Evolutionary conservation across 306 rosid genomes (phyloP).

Genomic region (Quercus mongolica): DNA sequence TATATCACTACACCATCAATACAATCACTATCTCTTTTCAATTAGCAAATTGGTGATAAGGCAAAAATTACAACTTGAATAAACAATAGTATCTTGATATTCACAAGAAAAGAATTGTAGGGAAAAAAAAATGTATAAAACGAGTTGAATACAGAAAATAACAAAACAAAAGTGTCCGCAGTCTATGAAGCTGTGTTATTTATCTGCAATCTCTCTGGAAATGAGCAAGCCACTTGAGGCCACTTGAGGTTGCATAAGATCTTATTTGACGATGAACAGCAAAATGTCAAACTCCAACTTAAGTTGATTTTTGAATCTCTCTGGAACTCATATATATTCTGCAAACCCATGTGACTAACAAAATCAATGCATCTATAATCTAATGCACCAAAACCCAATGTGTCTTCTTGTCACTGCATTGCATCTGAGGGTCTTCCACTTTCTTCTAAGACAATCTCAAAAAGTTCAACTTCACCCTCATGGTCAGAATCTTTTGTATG

Average conservation of each 20-base stretch:
- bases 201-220: background rate
- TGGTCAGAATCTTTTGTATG: slow-evolving; percentile 28
- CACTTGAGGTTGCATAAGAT: slow-evolving; percentile 3
- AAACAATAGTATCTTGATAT: background rate
- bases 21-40: background rate
- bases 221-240: background rate
- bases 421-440: slow-evolving; percentile 23
- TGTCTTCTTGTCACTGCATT: background rate
- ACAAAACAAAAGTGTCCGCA: background rate
- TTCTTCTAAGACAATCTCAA: slow-evolving; percentile 46
- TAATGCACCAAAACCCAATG: too few species aligned
- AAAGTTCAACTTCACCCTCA: slow-evolving; percentile 45
- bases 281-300: slow-evolving; percentile 4
- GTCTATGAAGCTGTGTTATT: slow-evolving; percentile 9
- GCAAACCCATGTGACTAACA: slow-evolving; percentile 1
- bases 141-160: background rate
- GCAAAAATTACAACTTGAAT: background rate
- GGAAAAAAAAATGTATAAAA: background rate
- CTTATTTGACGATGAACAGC: slow-evolving; percentile 9
- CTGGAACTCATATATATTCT: background rate
- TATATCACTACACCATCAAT: background rate
- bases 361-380: background rate
- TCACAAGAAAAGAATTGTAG: background rate
- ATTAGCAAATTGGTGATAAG: background rate
- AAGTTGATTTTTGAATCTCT: background rate